phyloP scores from a whole-genome alignment of 331 rosid genomes.

The Dryas integrifolia region DNA sequence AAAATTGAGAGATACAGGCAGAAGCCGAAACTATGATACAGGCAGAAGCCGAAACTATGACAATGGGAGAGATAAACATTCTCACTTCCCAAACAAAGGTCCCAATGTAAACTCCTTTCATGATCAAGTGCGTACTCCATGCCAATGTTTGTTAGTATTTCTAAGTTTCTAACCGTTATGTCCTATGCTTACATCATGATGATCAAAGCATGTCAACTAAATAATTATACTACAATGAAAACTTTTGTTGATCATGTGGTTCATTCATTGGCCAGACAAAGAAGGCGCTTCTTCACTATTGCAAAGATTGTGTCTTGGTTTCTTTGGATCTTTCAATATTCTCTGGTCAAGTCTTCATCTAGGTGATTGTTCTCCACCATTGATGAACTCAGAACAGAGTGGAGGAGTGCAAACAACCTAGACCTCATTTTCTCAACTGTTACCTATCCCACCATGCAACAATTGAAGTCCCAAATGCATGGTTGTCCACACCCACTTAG shows the following conservation, averaged over 20 bases:
- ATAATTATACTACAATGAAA: neutral
- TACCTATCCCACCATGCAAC: neutral
- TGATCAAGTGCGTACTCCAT: neutral
- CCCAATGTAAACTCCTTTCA: neutral
- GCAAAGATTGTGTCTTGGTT: neutral
- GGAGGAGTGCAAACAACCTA: neutral
- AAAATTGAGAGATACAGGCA: no score
- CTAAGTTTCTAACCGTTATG: neutral
- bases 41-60: neutral
- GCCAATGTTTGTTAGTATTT: neutral
- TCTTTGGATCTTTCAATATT: neutral
- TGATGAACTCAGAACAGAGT: neutral
- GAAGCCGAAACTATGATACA: neutral
- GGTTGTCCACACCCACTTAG: conserved; percentile 7
- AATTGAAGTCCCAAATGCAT: neutral
- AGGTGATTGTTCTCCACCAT: neutral
- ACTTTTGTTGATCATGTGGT: neutral
- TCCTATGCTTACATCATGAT: no score
- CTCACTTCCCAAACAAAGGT: conserved; percentile 7
- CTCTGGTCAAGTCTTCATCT: neutral
- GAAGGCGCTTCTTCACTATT: neutral
- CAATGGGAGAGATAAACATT: neutral
- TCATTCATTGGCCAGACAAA: neutral
- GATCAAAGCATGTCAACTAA: no score
- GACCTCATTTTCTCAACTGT: neutral